phyloP scores from a whole-genome alignment of 2,329 filamentous ascomycete species.

The Aspergillus amoenus region DNA sequence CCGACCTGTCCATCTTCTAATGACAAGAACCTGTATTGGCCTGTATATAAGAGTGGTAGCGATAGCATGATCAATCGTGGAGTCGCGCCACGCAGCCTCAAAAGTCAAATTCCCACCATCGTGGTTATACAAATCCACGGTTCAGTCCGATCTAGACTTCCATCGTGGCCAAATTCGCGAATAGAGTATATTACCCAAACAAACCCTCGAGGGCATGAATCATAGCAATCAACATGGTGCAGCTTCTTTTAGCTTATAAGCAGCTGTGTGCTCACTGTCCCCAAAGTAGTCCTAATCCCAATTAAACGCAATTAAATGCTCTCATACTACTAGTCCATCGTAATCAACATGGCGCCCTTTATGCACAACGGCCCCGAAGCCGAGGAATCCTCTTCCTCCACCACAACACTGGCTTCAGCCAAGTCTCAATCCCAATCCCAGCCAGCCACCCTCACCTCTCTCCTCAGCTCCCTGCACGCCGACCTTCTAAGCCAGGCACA shows the following conservation, averaged over 20 bases:
- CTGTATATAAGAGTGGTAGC: neutral
- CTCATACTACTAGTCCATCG: too few species aligned
- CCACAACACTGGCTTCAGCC: neutral
- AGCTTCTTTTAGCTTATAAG: too few species aligned
- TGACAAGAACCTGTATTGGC: neutral
- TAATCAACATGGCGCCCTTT: neutral
- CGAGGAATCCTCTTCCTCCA: neutral
- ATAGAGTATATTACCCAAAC: neutral
- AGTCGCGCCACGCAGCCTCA: neutral
- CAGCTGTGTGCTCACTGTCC: too few species aligned
- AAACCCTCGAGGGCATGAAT: neutral
- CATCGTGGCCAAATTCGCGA: neutral
- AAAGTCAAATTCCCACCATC: too few species aligned
- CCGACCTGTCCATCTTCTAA: neutral
- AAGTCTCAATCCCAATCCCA: neutral
- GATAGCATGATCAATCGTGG: neutral
- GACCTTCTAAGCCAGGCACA: conserved; percentile 14
- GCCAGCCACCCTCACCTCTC: neutral
- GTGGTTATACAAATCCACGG: neutral
- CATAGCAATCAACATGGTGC: neutral
- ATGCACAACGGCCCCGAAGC: neutral
- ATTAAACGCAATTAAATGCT: too few species aligned
- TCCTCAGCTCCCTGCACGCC: conserved; percentile 1
- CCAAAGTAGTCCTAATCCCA: too few species aligned
- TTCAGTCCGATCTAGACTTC: neutral